Evolutionary conservation across 2,329 filamentous ascomycete species (phyloP), one percentile per base, ranked within the genome.

Genomic region (Didymella pinodella): DNA sequence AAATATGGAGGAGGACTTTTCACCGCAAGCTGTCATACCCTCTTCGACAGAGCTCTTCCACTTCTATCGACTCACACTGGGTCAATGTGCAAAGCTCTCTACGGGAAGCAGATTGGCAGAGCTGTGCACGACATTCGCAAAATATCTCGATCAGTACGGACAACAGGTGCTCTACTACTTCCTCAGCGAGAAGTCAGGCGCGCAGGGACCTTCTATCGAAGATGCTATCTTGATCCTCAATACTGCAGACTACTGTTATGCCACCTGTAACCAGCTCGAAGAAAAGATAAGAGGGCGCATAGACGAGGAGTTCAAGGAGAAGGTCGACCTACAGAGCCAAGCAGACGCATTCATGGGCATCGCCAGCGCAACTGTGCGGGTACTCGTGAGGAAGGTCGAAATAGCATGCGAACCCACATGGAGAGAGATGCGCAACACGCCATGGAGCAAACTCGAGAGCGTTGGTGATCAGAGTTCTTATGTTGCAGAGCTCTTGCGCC

Each of bases 1-100:
- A 40, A 88, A 91, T 3, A 81, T 85, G 0, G 95, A 97, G 65
- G 95, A 99, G 68, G 95, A 99, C 55, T 98, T 98, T 76, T 91
- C 92, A 41, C 84, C 91, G 0, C 92, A 96, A 74, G 88, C 92
- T 44, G 94, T 99, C 56, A 94, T 97, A 57, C 84, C 90, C 1
- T 98, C 95, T 0, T 96, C 95, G 3, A 97, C 96, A 45, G 95
- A 99, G 74, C 85, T 99, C 0, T 99, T 99, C 78, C 92, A 97
- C 71, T 97, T 97, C 74, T 99, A 99, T 79, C 92, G 96, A 61
- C 86, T 94, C 59, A 94, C 92, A 0, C 81, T 99, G 34, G 92
- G 93, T 3, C 95, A 99, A 79, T 99, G 95, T 77, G 93, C 95
- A 4, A 98, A 97, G 76, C 84, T 99, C 0, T 98, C 95, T 0